phyloP scores from a whole-genome alignment of 176 grass and related monocot species.

The Eremochloa ophiuroides region DNA sequence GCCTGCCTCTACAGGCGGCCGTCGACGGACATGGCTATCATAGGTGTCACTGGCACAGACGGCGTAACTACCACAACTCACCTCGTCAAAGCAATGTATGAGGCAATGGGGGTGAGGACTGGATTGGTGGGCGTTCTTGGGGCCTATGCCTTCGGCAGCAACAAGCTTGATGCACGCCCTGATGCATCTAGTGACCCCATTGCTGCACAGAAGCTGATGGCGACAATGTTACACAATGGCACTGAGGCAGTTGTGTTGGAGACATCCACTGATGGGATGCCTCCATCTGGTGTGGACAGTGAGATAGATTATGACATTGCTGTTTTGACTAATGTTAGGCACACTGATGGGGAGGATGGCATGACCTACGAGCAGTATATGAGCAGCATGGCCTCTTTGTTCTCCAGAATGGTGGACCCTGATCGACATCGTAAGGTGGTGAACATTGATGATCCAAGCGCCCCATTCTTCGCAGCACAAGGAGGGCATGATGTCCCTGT shows the following conservation, averaged over 20 bases:
- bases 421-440: constrained; percentile 84
- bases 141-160: constrained; percentile 57
- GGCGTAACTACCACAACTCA: constrained; percentile 59
- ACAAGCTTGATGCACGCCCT: constrained; percentile 56
- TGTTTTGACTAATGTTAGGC: constrained; percentile 74
- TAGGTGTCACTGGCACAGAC: constrained; percentile 67
- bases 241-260: constrained; percentile 83
- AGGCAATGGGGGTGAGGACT: constrained; percentile 74
- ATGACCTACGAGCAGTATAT: constrained; percentile 74
- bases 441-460: constrained; percentile 86
- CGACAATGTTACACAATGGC: constrained; percentile 87
- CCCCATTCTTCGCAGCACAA: constrained; percentile 65
- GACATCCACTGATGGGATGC: constrained; percentile 47
- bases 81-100: constrained; percentile 86
- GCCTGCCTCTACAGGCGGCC: constrained; percentile 75
- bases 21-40: constrained; percentile 61
- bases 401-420: constrained; percentile 84
- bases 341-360: constrained; percentile 40
- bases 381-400: constrained; percentile 55
- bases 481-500: constrained; percentile 74
- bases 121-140: constrained; percentile 76
- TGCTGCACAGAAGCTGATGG: constrained; percentile 81
- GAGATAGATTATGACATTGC: constrained; percentile 89
- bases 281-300: constrained; percentile 33
- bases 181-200: constrained; percentile 54